These are phyloP conservation scores for Talaromyces rugulosus DNA, from an alignment of 2,329 filamentous ascomycete genomes.

Conservation along the genomic window DNA sequence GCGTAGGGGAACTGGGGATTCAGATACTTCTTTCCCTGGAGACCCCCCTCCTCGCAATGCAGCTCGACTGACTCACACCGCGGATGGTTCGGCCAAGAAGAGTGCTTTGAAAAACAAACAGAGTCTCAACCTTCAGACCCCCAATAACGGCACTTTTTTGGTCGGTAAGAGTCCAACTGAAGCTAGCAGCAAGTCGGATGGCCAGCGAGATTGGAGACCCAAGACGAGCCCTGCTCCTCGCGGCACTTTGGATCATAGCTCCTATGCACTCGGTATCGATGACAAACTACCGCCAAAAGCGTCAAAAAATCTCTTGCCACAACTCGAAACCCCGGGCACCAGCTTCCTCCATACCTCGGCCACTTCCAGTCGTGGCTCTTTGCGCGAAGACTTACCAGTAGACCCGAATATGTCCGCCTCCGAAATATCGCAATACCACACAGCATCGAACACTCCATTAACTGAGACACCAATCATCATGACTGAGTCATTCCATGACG, in stretches of 20 bases:
- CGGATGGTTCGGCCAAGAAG: slow-evolving; percentile 20
- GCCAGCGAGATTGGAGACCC: slow-evolving; percentile 14
- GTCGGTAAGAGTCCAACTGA: slow-evolving; percentile 34
- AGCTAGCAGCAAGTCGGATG: slow-evolving; percentile 16
- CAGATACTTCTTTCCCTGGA: slow-evolving; percentile 3
- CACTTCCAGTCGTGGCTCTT: slow-evolving; percentile 8
- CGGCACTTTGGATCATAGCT: slow-evolving; percentile 3
- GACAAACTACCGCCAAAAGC: slow-evolving; percentile 6
- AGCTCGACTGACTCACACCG: slow-evolving; percentile 11
- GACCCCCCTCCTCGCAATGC: slow-evolving; percentile 7
- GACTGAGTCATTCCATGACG: slow-evolving; percentile 8
- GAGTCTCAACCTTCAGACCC: slow-evolving; percentile 24
- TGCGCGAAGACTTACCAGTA: slow-evolving; percentile 20
- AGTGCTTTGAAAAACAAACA: slow-evolving; percentile 22
- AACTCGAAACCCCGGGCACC: slow-evolving; percentile 1
- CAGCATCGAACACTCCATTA: slow-evolving; percentile 36
- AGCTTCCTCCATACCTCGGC: slow-evolving; percentile 9
- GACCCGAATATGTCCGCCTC: slow-evolving; percentile 33
- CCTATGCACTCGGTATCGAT: slow-evolving; percentile 10
- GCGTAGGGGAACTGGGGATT: slow-evolving; percentile 6
- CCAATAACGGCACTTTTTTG: slow-evolving; percentile 29
- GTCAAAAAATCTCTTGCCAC: slow-evolving; percentile 4
- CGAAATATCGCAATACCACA: slow-evolving; percentile 41
- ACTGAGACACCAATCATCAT: slow-evolving; percentile 6
- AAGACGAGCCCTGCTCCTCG: slow-evolving; percentile 20